Percentiles rank a stretch among this genome's conserved stretches.
These are phyloP conservation scores for Silene latifolia DNA, from an alignment of 148 eudicot species.

Conservation along the genomic window DNA sequence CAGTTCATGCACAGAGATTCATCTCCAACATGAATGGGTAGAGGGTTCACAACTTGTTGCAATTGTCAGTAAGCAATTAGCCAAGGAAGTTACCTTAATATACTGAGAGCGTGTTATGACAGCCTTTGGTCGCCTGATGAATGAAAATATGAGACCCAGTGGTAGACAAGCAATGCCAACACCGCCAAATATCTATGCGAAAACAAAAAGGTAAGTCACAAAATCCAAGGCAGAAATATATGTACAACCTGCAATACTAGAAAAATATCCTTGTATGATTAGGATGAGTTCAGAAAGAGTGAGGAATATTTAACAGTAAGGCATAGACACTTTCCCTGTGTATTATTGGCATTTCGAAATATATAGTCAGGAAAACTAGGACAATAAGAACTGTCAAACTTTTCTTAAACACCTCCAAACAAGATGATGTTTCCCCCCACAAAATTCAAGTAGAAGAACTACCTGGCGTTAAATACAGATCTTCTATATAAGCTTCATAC, in stretches of 20 bases:
- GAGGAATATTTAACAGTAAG: background rate
- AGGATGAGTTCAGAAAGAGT: background rate
- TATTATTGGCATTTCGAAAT: background rate
- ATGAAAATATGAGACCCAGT: constrained; percentile 83
- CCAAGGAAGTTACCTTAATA: constrained; percentile 63
- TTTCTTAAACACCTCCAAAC: background rate
- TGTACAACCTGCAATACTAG: background rate
- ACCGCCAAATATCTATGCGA: constrained; percentile 84
- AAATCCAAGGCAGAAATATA: background rate
- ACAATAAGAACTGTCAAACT: constrained; percentile 1
- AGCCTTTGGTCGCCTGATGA: constrained; percentile 93
- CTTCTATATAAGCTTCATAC: background rate
- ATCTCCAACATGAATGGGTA: background rate
- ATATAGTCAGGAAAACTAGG: background rate
- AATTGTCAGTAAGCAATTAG: background rate
- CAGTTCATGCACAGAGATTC: constrained; percentile 5
- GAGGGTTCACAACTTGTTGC: constrained; percentile 1
- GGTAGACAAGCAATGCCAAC: constrained; percentile 98
- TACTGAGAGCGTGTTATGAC: constrained; percentile 98
- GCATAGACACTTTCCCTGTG: background rate
- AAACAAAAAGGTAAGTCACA: constrained; percentile 14
- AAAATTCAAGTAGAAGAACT: background rate
- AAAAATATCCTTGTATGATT: background rate
- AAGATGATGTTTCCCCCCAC: background rate
- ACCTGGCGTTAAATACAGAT: background rate